Evolutionary conservation across 2,329 filamentous ascomycete species (phyloP), one percentile per base, ranked within the genome.

Genomic region (Aureobasidium leucospermi): DNA sequence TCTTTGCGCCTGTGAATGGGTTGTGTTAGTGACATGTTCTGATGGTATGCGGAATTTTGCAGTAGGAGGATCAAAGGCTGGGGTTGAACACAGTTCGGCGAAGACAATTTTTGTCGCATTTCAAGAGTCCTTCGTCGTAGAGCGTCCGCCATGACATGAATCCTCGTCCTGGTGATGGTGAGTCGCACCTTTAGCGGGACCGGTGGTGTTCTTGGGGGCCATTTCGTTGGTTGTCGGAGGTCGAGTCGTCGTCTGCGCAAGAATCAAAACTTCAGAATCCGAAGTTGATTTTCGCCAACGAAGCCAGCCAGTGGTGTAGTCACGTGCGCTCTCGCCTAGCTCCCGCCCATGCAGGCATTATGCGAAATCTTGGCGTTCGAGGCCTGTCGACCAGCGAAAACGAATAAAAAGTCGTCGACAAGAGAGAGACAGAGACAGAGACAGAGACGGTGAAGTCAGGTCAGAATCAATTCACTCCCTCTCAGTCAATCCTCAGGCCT

Each of bases 191-290:
- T 51, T 51, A 34, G 45, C 13, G 45, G 45, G 23, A 69, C 72
- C 73, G 65, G 67, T 65, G 64, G 63, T 66, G 56, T 59, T 63
- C 70, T 74, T 74, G 64, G 72, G 70, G 63, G 71, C 68, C 73
- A 74, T 75, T 69, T 72, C 57, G 57, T 43, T 68, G 69, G 59
- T 63, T 61, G 59, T 61, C 59, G 59, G 67, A 67, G 68, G 68
- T 68, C 65, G 65, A 57, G 68, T 70, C 68, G 68, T 34, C 69
- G 66, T 57, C 46, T 51, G 56, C 36, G 15, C 10, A 19, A 31
- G 19, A 48, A 28, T 57, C 41, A 32, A 57, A 39, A 47, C 36
- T 46, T 41, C 41, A 46, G 32, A 45, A 41, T 38, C 15, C 16
- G 28, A 34, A 55, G 7, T 5, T n/a, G 6, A 10, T 9, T 42